Conservation (phyloP, 2,329 filamentous ascomycete species). For the Pseudogymnoascus sp. region DNA sequence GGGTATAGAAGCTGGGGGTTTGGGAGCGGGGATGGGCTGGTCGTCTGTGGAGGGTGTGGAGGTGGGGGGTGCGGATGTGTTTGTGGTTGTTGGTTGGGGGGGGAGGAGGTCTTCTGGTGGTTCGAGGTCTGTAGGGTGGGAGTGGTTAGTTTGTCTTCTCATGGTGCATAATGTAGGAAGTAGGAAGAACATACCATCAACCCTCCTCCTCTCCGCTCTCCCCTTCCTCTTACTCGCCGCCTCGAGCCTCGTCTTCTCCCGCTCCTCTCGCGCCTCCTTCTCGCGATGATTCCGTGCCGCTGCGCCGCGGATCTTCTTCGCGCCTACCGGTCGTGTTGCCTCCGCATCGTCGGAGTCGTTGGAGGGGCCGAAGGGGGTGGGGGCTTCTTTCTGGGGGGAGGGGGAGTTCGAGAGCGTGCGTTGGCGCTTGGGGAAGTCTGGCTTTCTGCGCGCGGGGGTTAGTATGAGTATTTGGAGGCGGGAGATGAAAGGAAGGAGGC, state of each 20-base stretch:
- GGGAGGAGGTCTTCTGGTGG: slow-evolving; percentile 13
- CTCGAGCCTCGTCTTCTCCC: slow-evolving; percentile 67
- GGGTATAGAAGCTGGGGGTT: slow-evolving; percentile 1
- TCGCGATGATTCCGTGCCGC: slow-evolving; percentile 54
- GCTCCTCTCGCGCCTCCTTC: slow-evolving; percentile 64
- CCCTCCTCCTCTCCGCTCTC: slow-evolving; percentile 71
- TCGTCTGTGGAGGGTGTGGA: background rate
- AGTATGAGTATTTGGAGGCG: slow-evolving; percentile 12
- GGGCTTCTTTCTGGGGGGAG: slow-evolving; percentile 47
- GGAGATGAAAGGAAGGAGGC: background rate
- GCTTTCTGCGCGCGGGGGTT: slow-evolving; percentile 50
- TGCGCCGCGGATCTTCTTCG: slow-evolving; percentile 56
- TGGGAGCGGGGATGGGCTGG: background rate
- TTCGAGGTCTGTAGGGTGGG: background rate
- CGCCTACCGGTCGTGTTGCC: slow-evolving; percentile 41
- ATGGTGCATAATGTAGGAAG: background rate
- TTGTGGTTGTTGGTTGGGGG: background rate
- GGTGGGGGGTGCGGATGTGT: background rate
- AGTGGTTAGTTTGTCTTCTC: no score
- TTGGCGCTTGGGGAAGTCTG: slow-evolving; percentile 69
- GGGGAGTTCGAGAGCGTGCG: slow-evolving; percentile 73
- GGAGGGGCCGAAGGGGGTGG: slow-evolving; percentile 34
- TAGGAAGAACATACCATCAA: slow-evolving; percentile 57
- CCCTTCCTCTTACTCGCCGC: slow-evolving; percentile 75
- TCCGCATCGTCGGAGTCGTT: slow-evolving; percentile 68